Percentiles rank a stretch among this genome's conserved stretches.
phyloP scores from a whole-genome alignment of 805 yeast species.

The Metschnikowia colocasiae region DNA sequence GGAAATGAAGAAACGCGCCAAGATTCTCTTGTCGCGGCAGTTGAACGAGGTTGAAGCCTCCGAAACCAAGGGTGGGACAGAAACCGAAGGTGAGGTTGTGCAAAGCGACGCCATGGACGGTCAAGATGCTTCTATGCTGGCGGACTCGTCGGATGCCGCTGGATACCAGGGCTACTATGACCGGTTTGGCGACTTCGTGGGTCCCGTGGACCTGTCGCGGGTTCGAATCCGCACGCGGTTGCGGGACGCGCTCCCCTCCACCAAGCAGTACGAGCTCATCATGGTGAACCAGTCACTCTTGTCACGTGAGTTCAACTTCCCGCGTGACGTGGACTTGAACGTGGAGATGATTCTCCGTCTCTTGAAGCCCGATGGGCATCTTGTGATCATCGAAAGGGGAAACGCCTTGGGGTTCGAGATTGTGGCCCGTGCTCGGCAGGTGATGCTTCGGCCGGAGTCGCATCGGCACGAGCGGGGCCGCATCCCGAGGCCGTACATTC shows the following conservation, averaged over 20 bases:
- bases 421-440: constrained; percentile 85
- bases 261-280: constrained; percentile 69
- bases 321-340: constrained; percentile 67
- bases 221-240: constrained; percentile 55
- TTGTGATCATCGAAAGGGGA: constrained; percentile 83
- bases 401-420: constrained; percentile 85
- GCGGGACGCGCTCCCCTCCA: constrained; percentile 48
- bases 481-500: constrained; percentile 65
- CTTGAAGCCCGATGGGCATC: constrained; percentile 72
- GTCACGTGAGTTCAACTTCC: constrained; percentile 56
- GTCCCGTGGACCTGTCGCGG: constrained; percentile 53
- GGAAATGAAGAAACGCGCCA: constrained; percentile 80
- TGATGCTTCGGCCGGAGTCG: constrained; percentile 82
- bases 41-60: constrained; percentile 40
- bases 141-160: no score
- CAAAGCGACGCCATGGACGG: no score
- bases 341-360: constrained; percentile 56
- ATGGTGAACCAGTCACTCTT: constrained; percentile 79
- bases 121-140: no score
- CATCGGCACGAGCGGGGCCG: constrained; percentile 52
- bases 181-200: constrained; percentile 24
- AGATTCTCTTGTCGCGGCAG: constrained; percentile 69
- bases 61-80: no score
- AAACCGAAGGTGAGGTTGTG: no score
- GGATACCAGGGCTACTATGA: constrained; percentile 12